Base-by-base conservation (phyloP, 1,139 yeast genomes). In the Diutina pseudorugosa region DNA sequence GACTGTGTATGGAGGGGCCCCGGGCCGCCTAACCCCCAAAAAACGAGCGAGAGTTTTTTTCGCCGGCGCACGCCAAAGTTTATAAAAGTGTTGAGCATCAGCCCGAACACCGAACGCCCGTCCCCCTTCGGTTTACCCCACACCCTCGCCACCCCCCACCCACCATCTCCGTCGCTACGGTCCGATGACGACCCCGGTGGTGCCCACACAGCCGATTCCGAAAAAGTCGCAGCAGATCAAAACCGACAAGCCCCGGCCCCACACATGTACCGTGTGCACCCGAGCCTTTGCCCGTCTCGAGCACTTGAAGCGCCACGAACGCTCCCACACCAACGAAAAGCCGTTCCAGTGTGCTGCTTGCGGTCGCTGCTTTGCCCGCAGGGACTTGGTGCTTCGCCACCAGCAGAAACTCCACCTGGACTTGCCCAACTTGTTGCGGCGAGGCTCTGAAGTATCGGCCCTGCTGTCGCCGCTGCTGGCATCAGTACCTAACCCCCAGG, bases 181-280 rank as follows among this genome's bases (percentile, higher is more conserved):
- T 30, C 11, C 36, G 36, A 30, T 30, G 36, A 30, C 36, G 14
- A 30, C 36, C 36, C 36, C 36, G 36, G 36, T 33, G 50, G 41
- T 33, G 42, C 27, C 42, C 41, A 67, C 72, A 41, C 84, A 83
- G 64, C 95, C 95, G 14, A 88, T 89, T 50, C 96, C 96, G 40
- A 85, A 86, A 60, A 89, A 89, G 63, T 84, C 94, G 9, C 83
- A 88, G 52, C 78, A 83, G 57, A 85, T 87, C 61, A 86, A 89
- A 65, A 88, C 93, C 0, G 89, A 85, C 62, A 66, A 66, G 45
- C 70, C 68, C 47, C 63, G 72, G 52, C 64, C 69, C 7, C 67
- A 63, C 41, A 64, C 57, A 59, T 74, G 60, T 57, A 60, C 61
- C 50, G 61, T 66, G 43, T 66, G 70, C 52, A 66, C 70, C 20